Evolutionary conservation across 78 protist genomes (phyloP).

Genomic region (Acrasis kona): DNA sequence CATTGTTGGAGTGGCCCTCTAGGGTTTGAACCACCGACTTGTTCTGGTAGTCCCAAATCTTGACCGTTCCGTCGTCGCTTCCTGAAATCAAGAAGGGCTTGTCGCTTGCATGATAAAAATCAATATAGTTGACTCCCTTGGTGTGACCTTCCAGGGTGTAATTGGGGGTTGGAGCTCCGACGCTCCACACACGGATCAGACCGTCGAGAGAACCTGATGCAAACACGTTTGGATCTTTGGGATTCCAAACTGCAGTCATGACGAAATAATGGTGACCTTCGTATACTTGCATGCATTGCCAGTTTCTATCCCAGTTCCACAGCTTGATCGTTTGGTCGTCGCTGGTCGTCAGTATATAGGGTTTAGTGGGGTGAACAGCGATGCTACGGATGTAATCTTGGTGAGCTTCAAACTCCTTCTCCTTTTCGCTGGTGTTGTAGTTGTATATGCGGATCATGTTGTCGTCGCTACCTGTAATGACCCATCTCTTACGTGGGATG

Average conservation of each 20-base stretch:
- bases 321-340: slow-evolving; percentile 87
- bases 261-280: slow-evolving; percentile 98
- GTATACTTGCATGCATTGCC: slow-evolving; percentile 62
- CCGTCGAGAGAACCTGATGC: slow-evolving; percentile 96
- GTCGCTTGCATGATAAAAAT: slow-evolving; percentile 85
- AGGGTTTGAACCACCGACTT: slow-evolving; percentile 90
- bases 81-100: slow-evolving; percentile 94
- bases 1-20: slow-evolving; percentile 82
- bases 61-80: slow-evolving; percentile 86
- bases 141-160: slow-evolving; percentile 97
- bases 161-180: slow-evolving; percentile 64
- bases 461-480: slow-evolving; percentile 87
- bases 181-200: slow-evolving; percentile 90
- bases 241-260: slow-evolving; percentile 91
- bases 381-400: slow-evolving; percentile 90
- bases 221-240: slow-evolving; percentile 94
- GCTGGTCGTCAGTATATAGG: slow-evolving; percentile 76
- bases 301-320: slow-evolving; percentile 96
- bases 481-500: slow-evolving; percentile 92
- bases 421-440: slow-evolving; percentile 93
- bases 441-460: slow-evolving; percentile 81
- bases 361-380: slow-evolving; percentile 93
- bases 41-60: slow-evolving; percentile 95
- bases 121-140: slow-evolving; percentile 94
- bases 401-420: slow-evolving; percentile 88